A percentile compares a stretch with the other conserved stretches of the same genome.
Evolutionary conservation across 2,329 filamentous ascomycete genomes (phyloP).

Genomic region (Sporothrix dimorphospora): DNA sequence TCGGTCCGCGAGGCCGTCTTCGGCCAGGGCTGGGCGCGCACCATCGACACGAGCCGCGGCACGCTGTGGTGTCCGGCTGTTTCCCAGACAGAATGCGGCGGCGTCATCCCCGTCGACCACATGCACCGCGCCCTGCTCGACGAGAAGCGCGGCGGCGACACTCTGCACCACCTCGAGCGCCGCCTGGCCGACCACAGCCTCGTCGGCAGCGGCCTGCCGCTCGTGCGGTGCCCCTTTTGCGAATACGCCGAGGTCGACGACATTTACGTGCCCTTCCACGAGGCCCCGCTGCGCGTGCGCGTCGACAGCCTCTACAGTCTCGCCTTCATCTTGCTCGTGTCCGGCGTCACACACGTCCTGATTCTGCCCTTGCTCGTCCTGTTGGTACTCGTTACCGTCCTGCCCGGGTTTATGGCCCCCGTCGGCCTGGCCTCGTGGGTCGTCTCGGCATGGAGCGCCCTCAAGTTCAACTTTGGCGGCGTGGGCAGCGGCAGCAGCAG

Average conservation of each 20-base stretch:
- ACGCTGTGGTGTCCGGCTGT: conserved; percentile 85
- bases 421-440: conserved; percentile 33
- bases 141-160: conserved; percentile 70
- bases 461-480: conserved; percentile 9
- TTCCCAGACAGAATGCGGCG: conserved; percentile 67
- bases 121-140: conserved; percentile 73
- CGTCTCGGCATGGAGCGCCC: neutral
- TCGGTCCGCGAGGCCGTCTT: conserved; percentile 87
- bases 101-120: conserved; percentile 70
- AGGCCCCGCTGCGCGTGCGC: conserved; percentile 60
- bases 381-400: conserved; percentile 35
- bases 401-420: conserved; percentile 52
- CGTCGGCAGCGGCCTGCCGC: conserved; percentile 70
- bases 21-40: conserved; percentile 87
- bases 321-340: conserved; percentile 55
- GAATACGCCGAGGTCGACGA: conserved; percentile 87
- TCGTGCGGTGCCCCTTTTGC: conserved; percentile 89
- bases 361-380: conserved; percentile 55
- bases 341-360: conserved; percentile 60
- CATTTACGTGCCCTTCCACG: conserved; percentile 63
- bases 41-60: conserved; percentile 70
- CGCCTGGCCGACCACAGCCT: conserved; percentile 77
- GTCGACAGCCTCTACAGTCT: conserved; percentile 53
- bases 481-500: conserved; percentile 10
- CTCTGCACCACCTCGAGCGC: conserved; percentile 75